Evolutionary conservation across 2,329 filamentous ascomycete species (phyloP), one percentile per base, ranked within the genome.

Genomic region (Aurifilum marmelostoma): DNA sequence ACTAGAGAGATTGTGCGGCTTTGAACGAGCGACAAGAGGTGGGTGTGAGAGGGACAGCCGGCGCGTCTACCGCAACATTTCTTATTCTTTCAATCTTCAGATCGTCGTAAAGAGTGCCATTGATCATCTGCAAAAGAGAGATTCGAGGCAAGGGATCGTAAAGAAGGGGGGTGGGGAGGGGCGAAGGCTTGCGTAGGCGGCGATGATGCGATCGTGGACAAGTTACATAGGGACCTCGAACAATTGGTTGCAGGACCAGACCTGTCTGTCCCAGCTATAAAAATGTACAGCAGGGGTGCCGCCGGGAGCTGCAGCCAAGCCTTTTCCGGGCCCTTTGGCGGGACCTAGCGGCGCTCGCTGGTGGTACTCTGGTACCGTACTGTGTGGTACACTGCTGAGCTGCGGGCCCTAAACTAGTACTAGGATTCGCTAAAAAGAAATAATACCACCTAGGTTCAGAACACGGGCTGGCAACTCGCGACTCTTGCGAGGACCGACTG

Each of bases 1-100:
- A 50, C n/a, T n/a, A 67, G 43, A 58, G 47, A 63, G 69, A 69
- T 50, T 63, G 24, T 24, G 63, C 61, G 63, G 60, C 4, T 71
- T 58, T 60, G 37, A 70, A 71, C 66, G 71, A 72, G 71, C 67
- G 69, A 72, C 71, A 66, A 66, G 41, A 66, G 56, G 65, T 66
- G 34, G 37, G 63, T 59, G 65, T 56, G 34, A 34, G 61, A 66
- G 67, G 52, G 41, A 62, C 43, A 56, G 37, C 16, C 41, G 54
- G 37, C 63, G 67, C 58, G 66, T 67, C 62, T 67, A 65, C 67
- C 65, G 66, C 63, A 71, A 61, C 72, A 73, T 73, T 71, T 70
- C 71, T 54, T 62, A 27, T 61, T 5, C 24, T 63, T n/a, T 54
- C 21, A 37, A 21, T 47, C 27, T 64, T 39, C 41, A 68, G 27